These are phyloP conservation scores for Conringia planisiliqua DNA, from an alignment of 345 rosid genomes.

Conservation along the genomic window DNA sequence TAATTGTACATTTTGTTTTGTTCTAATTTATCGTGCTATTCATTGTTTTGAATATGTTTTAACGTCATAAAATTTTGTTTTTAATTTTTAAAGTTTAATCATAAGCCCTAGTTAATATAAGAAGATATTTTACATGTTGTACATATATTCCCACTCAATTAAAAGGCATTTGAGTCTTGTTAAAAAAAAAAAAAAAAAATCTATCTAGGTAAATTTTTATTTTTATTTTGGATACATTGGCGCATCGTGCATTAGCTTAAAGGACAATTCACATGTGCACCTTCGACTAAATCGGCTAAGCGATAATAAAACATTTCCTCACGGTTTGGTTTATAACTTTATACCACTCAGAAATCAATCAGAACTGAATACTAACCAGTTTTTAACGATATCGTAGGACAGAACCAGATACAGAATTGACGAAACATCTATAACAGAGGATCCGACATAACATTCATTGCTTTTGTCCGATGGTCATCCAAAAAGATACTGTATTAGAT, in stretches of 20 bases:
- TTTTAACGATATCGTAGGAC: constrained; percentile 18
- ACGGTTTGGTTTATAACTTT: not conserved
- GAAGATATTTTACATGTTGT: not conserved
- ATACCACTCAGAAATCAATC: constrained; percentile 5
- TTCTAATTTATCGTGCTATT: too few species aligned
- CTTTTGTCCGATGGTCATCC: constrained; percentile 14
- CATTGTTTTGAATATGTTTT: too few species aligned
- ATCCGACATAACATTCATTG: constrained; percentile 30
- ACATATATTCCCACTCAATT: not conserved
- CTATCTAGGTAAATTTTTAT: not conserved
- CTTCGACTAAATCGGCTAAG: not conserved
- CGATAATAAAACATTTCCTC: not conserved
- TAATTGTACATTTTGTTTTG: too few species aligned
- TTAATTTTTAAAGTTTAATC: too few species aligned
- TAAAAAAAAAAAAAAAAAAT: too few species aligned
- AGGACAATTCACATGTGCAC: not conserved
- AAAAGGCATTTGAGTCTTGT: not conserved
- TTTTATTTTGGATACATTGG: not conserved
- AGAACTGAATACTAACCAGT: not conserved
- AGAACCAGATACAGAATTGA: constrained; percentile 18
- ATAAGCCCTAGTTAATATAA: too few species aligned
- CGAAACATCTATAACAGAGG: constrained; percentile 25
- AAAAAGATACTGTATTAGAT: constrained; percentile 9
- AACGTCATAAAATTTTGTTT: too few species aligned
- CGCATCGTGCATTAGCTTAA: not conserved